phyloP scores from a whole-genome alignment of 164 flowering plant genomes.

The Buxus sempervirens region DNA sequence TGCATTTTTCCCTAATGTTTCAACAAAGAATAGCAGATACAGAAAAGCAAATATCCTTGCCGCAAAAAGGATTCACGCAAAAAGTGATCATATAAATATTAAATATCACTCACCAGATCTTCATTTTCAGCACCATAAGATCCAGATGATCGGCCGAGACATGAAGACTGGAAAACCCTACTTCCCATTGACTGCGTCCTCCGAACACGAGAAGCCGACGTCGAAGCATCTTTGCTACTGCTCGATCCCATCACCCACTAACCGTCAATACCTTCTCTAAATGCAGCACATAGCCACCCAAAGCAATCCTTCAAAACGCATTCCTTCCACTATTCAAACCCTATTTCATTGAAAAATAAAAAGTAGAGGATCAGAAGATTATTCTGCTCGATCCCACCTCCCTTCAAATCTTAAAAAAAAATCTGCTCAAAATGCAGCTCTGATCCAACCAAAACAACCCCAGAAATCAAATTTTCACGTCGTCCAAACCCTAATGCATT shows the following conservation, averaged over 20 bases:
- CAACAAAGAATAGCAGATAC: not conserved
- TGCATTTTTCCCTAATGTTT: no score
- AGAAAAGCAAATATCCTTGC: not conserved
- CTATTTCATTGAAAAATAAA: not conserved
- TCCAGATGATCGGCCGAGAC: slow-evolving; percentile 47
- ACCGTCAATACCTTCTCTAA: slow-evolving; percentile 2
- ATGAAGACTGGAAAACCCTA: slow-evolving; percentile 46
- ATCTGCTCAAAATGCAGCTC: slow-evolving; percentile 8
- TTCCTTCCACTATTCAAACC: slow-evolving; percentile 6
- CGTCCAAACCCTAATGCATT: not conserved
- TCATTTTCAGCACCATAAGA: slow-evolving; percentile 27
- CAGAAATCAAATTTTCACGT: not conserved
- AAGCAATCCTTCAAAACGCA: not conserved
- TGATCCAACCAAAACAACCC: not conserved
- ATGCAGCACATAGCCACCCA: slow-evolving; percentile 2
- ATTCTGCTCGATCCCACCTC: slow-evolving; percentile 18
- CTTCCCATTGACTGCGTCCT: slow-evolving; percentile 19
- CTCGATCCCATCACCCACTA: slow-evolving; percentile 18
- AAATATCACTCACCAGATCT: slow-evolving; percentile 25
- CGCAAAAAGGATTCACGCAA: not conserved
- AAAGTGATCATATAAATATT: not conserved
- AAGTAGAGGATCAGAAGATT: not conserved
- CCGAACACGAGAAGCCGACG: slow-evolving; percentile 18
- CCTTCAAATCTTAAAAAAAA: not conserved
- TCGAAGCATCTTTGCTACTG: slow-evolving; percentile 19